Conservation (phyloP, 345 rosid genomes). For the Pistacia integerrima region DNA sequence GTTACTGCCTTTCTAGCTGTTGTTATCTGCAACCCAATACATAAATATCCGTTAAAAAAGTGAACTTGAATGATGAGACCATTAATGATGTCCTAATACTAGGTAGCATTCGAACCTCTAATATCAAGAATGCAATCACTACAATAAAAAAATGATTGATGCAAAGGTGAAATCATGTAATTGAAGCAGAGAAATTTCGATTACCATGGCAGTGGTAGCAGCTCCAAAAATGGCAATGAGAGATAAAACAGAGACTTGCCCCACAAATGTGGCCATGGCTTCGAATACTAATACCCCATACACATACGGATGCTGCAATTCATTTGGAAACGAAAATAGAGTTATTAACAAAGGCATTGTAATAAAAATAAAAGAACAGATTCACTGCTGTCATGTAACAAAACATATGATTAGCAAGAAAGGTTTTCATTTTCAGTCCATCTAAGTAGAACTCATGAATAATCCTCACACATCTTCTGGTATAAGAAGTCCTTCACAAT, state of each 20-base stretch:
- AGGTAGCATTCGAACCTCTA: background rate
- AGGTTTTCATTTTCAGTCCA: background rate
- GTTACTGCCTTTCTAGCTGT: constrained; percentile 87
- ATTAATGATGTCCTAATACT: background rate
- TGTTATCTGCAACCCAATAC: constrained; percentile 53
- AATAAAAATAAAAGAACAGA: background rate
- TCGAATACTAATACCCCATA: constrained; percentile 81
- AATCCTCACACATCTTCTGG: background rate
- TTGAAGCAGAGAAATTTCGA: background rate
- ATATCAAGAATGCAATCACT: background rate
- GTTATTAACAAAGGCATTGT: background rate
- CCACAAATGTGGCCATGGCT: constrained; percentile 86
- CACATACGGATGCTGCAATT: constrained; percentile 71
- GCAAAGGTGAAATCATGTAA: background rate
- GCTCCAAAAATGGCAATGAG: constrained; percentile 88
- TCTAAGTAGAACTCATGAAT: background rate
- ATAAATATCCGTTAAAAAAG: background rate
- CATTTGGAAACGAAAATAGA: background rate
- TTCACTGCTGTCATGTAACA: background rate
- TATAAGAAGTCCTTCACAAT: background rate
- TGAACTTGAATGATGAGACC: background rate
- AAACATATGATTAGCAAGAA: background rate
- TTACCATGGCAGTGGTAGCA: constrained; percentile 89
- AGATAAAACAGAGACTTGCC: constrained; percentile 79
- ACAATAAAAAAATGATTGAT: background rate